These are phyloP conservation scores for Scleroderma bovista DNA, from an alignment of 768 basidiomycete genomes.

Conservation along the genomic window DNA sequence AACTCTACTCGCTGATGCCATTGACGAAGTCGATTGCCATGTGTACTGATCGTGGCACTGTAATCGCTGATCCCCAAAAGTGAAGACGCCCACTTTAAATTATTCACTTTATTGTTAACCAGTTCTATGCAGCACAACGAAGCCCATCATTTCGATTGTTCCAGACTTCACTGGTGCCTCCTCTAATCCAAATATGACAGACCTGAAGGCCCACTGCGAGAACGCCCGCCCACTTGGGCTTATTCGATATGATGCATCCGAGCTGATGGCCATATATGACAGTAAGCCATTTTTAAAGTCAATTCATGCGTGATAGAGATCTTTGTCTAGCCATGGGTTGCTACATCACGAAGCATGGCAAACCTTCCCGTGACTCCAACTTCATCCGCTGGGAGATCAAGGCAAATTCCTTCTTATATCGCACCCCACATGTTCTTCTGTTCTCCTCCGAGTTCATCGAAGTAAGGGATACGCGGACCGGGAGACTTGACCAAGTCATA, in stretches of 20 bases:
- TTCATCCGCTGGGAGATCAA: slow-evolving; percentile 79
- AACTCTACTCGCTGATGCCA: slow-evolving; percentile 55
- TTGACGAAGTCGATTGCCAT: slow-evolving; percentile 61
- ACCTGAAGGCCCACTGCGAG: slow-evolving; percentile 56
- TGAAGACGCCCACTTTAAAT: slow-evolving; percentile 28
- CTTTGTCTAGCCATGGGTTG: slow-evolving; percentile 57
- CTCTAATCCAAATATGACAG: slow-evolving; percentile 35
- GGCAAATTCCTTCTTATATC: slow-evolving; percentile 55
- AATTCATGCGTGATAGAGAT: neutral
- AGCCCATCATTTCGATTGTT: slow-evolving; percentile 41
- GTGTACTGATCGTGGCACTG: slow-evolving; percentile 57
- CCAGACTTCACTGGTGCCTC: slow-evolving; percentile 50
- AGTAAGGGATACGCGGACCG: slow-evolving; percentile 57
- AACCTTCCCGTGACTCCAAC: slow-evolving; percentile 51
- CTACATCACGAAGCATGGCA: slow-evolving; percentile 68
- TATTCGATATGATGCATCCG: slow-evolving; percentile 45
- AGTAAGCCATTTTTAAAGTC: slow-evolving; percentile 36
- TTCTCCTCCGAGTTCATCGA: slow-evolving; percentile 75
- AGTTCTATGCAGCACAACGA: slow-evolving; percentile 32
- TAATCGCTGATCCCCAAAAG: slow-evolving; percentile 66
- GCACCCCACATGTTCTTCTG: slow-evolving; percentile 61
- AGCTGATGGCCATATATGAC: slow-evolving; percentile 72
- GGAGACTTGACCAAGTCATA: slow-evolving; percentile 77
- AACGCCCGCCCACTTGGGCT: slow-evolving; percentile 61
- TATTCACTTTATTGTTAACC: neutral